Evolutionary conservation across 139 green algal genomes (phyloP).

Genomic region (Chlamydomonas sp.): DNA sequence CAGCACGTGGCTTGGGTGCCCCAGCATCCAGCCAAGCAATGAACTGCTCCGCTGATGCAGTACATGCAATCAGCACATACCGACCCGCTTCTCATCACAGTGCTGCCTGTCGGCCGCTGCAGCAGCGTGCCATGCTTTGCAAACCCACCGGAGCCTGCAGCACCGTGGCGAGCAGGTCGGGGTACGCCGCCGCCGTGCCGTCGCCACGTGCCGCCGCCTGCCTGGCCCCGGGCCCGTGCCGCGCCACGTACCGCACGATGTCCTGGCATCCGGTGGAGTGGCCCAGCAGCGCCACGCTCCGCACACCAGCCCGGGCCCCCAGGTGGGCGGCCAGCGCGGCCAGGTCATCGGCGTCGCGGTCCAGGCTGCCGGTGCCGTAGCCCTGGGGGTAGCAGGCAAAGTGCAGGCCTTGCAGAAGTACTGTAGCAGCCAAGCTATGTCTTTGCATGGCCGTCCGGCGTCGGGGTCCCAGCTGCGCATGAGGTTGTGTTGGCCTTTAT

Average conservation of each 20-base stretch:
- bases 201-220: background rate
- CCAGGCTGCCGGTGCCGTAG: slow-evolving; percentile 67
- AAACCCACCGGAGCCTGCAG: slow-evolving; percentile 9
- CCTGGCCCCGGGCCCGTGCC: background rate
- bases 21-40: too few species aligned
- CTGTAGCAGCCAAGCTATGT: background rate
- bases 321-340: slow-evolving; percentile 55
- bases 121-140: background rate
- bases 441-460: too few species aligned
- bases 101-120: background rate
- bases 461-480: too few species aligned
- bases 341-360: slow-evolving; percentile 78
- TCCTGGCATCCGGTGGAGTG: slow-evolving; percentile 86
- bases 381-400: slow-evolving; percentile 37
- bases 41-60: too few species aligned
- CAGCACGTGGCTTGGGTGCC: background rate
- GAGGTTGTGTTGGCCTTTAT: too few species aligned
- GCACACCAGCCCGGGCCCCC: slow-evolving; percentile 28
- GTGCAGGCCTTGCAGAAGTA: too few species aligned
- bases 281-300: slow-evolving; percentile 67
- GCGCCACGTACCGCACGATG: slow-evolving; percentile 59
- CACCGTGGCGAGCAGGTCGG: background rate
- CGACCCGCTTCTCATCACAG: background rate
- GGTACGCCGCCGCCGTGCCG: background rate
- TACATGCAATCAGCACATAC: too few species aligned